These are phyloP conservation scores for Acidomyces sp. DNA, from an alignment of 495 filamentous ascomycete genomes.

Conservation along the genomic window DNA sequence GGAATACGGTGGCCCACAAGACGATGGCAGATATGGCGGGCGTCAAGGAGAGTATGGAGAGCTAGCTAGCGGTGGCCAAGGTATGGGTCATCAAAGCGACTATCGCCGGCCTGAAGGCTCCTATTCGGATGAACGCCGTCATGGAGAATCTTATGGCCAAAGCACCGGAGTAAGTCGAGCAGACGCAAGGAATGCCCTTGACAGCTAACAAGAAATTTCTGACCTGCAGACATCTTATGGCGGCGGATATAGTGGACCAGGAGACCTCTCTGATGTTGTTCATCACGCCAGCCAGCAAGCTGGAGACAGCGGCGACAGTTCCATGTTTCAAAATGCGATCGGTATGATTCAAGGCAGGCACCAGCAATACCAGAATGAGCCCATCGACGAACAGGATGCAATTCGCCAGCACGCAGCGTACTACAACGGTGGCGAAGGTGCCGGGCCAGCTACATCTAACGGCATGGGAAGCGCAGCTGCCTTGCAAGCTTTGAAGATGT, in stretches of 20 bases:
- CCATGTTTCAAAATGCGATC: slow-evolving; percentile 39
- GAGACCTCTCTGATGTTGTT: slow-evolving; percentile 37
- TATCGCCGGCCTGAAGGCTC: slow-evolving; percentile 13
- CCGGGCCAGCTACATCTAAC: slow-evolving; percentile 20
- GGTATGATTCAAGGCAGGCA: slow-evolving; percentile 36
- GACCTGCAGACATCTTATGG: slow-evolving; percentile 28
- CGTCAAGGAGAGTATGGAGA: neutral
- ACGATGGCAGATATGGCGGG: neutral
- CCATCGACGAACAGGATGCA: slow-evolving; percentile 44
- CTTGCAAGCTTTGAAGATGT: slow-evolving; percentile 58
- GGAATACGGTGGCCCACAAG: neutral
- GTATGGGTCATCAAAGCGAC: slow-evolving; percentile 11
- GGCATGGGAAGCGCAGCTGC: slow-evolving; percentile 49
- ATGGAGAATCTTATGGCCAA: slow-evolving; percentile 17
- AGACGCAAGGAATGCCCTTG: no score
- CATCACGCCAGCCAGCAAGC: slow-evolving; percentile 39
- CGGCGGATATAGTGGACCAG: slow-evolving; percentile 23
- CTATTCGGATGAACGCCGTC: slow-evolving; percentile 4
- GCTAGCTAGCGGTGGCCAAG: neutral
- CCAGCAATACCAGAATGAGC: slow-evolving; percentile 30
- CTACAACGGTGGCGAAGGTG: slow-evolving; percentile 35
- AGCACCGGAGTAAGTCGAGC: no score
- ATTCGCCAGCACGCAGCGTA: slow-evolving; percentile 43
- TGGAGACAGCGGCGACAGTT: slow-evolving; percentile 33
- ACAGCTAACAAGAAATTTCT: no score